A percentile compares a stretch with the other conserved stretches of the same genome.
phyloP scores from a whole-genome alignment of 306 rosid genomes.

The Lathyrus tuberosus region DNA sequence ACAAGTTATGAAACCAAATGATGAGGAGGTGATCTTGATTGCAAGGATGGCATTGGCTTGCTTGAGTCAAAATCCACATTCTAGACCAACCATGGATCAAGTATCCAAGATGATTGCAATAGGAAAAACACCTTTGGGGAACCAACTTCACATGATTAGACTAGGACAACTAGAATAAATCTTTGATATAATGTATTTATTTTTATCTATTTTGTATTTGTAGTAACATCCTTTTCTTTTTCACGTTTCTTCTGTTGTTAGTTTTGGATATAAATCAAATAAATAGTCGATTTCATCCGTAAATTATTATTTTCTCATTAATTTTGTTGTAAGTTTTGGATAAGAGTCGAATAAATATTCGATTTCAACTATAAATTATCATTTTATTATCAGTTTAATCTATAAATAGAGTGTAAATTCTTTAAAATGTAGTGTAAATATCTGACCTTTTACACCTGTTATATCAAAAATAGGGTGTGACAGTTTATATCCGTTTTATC shows the following conservation, averaged over 20 bases:
- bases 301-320: too few relatives aligned
- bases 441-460: too few relatives aligned
- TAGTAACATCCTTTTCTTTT: background rate
- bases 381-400: too few relatives aligned
- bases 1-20: background rate
- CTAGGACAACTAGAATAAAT: constrained; percentile 36
- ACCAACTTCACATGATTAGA: background rate
- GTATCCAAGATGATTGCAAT: constrained; percentile 14
- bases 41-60: constrained; percentile 33
- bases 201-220: background rate
- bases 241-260: background rate
- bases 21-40: constrained; percentile 13
- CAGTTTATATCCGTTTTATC: too few relatives aligned
- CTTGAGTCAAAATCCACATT: constrained; percentile 27
- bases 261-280: background rate
- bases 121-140: background rate
- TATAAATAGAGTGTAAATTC: too few relatives aligned
- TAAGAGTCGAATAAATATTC: too few relatives aligned
- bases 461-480: too few relatives aligned
- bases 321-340: too few relatives aligned
- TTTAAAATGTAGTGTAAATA: too few relatives aligned
- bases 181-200: background rate
- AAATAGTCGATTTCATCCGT: too few relatives aligned
- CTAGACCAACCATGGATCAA: constrained; percentile 36
- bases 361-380: too few relatives aligned